Evolutionary conservation across 208 protist genomes (phyloP), one percentile per base, ranked within the genome.

Genomic region (Acanthamoeba lenticulata): DNA sequence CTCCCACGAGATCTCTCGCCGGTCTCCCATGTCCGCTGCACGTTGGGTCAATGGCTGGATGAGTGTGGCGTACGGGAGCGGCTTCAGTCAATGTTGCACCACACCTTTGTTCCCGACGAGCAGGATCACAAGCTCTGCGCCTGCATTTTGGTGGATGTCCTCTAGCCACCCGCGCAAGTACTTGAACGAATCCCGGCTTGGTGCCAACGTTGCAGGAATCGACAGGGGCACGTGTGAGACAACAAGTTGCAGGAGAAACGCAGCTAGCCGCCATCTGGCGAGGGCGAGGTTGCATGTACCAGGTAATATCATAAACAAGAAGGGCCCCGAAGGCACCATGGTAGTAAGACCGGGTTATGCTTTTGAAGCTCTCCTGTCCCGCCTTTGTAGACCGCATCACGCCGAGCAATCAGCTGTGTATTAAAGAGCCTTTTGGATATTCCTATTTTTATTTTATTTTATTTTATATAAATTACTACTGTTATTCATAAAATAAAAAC

Each of bases 71-170:
- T n/a, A n/a, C n/a, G n/a, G n/a, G n/a, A n/a, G n/a, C n/a, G n/a
- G n/a, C 52, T 60, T 60, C 29, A 79, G 7, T 9, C 24, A 40
- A 47, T 45, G 94, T 94, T 99, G 47, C 6, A 99, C 94, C 81
- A 99, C 99, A 91, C 98, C 98, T 95, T 99, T 99, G 97, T 99
- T 99, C 45, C 99, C 99, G 85, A 99, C 99, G 4, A 99, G 97
- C 98, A 99, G 99, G 94, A 99, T 99, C 11, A 99, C 98, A 94
- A 99, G 99, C 72, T 99, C 98, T 5, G 97, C 97, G 95, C 98
- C 99, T 4, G 98, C 97, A 94, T 99, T 98, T 72, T 99, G 96
- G 74, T 97, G 97, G 13, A 99, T 60, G 96, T 99, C 99, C 91
- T 99, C 98, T 13, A 99, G 96, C 99, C 99, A 99, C 69, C 97